Conservation (phyloP, 1,139 yeast genomes). For the Suhomyces taliae region DNA sequence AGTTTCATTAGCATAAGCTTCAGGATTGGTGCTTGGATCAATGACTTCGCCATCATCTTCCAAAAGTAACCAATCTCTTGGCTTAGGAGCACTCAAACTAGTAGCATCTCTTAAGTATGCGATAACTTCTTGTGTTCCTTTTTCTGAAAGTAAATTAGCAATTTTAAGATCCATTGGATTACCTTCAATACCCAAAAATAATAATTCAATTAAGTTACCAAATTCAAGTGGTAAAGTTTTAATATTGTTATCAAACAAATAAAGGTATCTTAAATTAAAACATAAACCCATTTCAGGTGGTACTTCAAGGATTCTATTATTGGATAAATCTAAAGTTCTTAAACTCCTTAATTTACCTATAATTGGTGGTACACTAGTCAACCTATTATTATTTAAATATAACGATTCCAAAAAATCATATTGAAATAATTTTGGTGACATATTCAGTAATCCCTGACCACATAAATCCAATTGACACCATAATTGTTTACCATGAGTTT, state of each 20-base stretch:
- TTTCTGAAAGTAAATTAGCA: constrained; percentile 69
- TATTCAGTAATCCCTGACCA: constrained; percentile 76
- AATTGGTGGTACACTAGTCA: constrained; percentile 66
- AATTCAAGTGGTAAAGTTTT: constrained; percentile 76
- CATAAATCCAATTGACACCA: constrained; percentile 95
- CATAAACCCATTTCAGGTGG: constrained; percentile 86
- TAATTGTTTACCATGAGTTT: constrained; percentile 70
- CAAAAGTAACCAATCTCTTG: constrained; percentile 79
- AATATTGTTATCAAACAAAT: constrained; percentile 84
- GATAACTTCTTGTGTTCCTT: constrained; percentile 84
- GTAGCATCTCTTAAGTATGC: constrained; percentile 79
- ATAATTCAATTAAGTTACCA: constrained; percentile 82
- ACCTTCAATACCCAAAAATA: constrained; percentile 90
- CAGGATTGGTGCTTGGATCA: constrained; percentile 35
- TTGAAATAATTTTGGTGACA: constrained; percentile 74
- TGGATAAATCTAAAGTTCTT: constrained; percentile 82
- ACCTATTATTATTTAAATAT: constrained; percentile 82
- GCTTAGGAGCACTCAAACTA: constrained; percentile 59
- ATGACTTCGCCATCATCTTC: constrained; percentile 73
- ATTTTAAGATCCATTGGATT: constrained; percentile 73
- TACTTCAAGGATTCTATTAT: constrained; percentile 65
- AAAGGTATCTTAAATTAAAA: constrained; percentile 75
- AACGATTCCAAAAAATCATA: constrained; percentile 85
- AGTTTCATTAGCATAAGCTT: constrained; percentile 30
- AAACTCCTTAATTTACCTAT: constrained; percentile 71